These are phyloP conservation scores for Hansenula sp. DNA, from an alignment of 1,139 yeast genomes.

Conservation along the genomic window DNA sequence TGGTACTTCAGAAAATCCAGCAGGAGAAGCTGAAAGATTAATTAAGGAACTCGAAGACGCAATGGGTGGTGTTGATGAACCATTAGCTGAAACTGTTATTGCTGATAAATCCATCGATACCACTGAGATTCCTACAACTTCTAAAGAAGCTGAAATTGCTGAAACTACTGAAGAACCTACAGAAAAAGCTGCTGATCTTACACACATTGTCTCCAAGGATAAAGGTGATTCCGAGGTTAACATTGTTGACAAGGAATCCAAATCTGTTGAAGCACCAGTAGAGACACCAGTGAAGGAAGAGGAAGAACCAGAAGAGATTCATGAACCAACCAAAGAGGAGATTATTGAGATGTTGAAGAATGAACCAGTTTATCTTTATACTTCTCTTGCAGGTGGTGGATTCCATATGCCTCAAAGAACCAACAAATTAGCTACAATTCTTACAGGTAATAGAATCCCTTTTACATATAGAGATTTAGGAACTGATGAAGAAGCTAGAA, in stretches of 20 bases:
- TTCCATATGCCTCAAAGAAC: slow-evolving; percentile 81
- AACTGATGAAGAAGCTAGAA: slow-evolving; percentile 81
- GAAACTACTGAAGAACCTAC: background rate
- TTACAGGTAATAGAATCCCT: slow-evolving; percentile 68
- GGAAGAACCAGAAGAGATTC: slow-evolving; percentile 11
- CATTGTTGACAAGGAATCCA: slow-evolving; percentile 1
- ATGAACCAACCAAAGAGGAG: slow-evolving; percentile 23
- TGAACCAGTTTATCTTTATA: slow-evolving; percentile 69
- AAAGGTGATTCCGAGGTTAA: background rate
- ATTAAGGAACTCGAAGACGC: slow-evolving; percentile 10
- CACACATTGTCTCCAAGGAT: background rate
- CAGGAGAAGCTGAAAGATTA: slow-evolving; percentile 1
- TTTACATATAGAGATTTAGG: slow-evolving; percentile 78
- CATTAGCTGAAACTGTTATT: slow-evolving; percentile 6
- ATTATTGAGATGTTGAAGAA: slow-evolving; percentile 29
- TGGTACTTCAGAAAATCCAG: slow-evolving; percentile 2
- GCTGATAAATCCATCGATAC: slow-evolving; percentile 1
- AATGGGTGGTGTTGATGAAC: slow-evolving; percentile 7
- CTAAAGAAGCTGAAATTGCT: background rate
- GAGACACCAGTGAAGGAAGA: background rate
- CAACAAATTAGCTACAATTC: slow-evolving; percentile 68
- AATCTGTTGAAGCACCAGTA: background rate
- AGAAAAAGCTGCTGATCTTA: background rate
- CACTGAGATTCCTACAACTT: no score
- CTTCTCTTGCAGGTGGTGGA: slow-evolving; percentile 87